phyloP scores from a whole-genome alignment of 345 rosid genomes.

The Excoecaria cochinchinensis region DNA sequence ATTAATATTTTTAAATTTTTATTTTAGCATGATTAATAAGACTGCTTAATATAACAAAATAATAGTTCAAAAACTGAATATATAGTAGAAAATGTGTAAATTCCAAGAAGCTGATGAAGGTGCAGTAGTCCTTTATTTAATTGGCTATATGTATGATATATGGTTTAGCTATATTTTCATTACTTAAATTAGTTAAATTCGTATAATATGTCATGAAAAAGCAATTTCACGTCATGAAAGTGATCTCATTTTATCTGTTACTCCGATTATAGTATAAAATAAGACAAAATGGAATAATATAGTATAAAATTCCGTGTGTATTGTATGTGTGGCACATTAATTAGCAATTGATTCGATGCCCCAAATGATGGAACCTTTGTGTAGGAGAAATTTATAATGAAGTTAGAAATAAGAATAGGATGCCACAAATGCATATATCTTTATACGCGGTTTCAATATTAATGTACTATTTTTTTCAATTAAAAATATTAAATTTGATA shows the following conservation, averaged over 20 bases:
- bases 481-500: background rate
- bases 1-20: no score
- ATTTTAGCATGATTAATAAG: no score
- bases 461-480: background rate
- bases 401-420: background rate
- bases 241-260: background rate
- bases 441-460: background rate
- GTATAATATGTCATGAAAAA: background rate
- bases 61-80: no score
- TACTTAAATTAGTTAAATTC: no score
- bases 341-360: background rate
- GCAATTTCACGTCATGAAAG: background rate
- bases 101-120: no score
- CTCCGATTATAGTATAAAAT: background rate
- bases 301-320: background rate
- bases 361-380: background rate
- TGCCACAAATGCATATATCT: background rate
- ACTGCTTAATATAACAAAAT: no score
- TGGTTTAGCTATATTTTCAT: no score
- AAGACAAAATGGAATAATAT: background rate
- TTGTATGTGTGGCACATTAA: background rate
- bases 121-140: no score
- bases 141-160: no score
- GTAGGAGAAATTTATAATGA: background rate
- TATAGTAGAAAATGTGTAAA: no score